These are phyloP conservation scores for Hansenula sp. DNA, from an alignment of 1,139 yeast species.

Conservation along the genomic window DNA sequence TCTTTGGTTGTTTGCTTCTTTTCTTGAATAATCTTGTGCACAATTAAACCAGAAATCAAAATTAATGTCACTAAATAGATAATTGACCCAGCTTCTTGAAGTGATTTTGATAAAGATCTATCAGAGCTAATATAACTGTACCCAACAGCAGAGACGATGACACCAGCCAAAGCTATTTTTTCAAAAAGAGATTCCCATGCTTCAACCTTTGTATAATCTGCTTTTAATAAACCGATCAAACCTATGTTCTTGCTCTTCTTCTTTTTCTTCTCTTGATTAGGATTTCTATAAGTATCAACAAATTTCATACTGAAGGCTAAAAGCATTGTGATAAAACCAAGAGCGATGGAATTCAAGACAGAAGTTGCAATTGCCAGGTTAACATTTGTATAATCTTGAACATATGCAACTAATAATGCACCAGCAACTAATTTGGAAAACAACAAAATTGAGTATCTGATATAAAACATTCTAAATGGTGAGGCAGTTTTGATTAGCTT, in stretches of 20 bases:
- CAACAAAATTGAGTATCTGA: slow-evolving; percentile 1
- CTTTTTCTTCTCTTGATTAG: not conserved
- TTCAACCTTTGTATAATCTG: not conserved
- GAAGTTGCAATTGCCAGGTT: slow-evolving; percentile 2
- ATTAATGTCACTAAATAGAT: not conserved
- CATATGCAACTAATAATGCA: not conserved
- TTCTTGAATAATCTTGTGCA: not conserved
- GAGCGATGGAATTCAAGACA: slow-evolving; percentile 1
- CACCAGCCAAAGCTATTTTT: slow-evolving; percentile 1
- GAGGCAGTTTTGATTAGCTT: not conserved
- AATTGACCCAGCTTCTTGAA: slow-evolving; percentile 1
- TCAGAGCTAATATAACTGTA: not conserved
- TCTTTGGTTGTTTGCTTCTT: not conserved
- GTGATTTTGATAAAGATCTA: not conserved
- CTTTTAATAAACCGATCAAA: not conserved
- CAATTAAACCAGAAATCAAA: not conserved
- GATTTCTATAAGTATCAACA: slow-evolving; percentile 3
- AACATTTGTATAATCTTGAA: not conserved
- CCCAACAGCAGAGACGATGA: slow-evolving; percentile 5
- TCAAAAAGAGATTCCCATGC: slow-evolving; percentile 3
- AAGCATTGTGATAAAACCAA: slow-evolving; percentile 4
- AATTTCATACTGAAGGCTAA: slow-evolving; percentile 2
- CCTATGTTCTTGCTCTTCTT: not conserved
- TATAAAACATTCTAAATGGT: slow-evolving; percentile 3
- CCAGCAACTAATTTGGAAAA: slow-evolving; percentile 2